A percentile compares a stretch with the other conserved stretches of the same genome.
Conservation (phyloP, 2,329 filamentous ascomycete genomes). For the Myrmaecium sp. region DNA sequence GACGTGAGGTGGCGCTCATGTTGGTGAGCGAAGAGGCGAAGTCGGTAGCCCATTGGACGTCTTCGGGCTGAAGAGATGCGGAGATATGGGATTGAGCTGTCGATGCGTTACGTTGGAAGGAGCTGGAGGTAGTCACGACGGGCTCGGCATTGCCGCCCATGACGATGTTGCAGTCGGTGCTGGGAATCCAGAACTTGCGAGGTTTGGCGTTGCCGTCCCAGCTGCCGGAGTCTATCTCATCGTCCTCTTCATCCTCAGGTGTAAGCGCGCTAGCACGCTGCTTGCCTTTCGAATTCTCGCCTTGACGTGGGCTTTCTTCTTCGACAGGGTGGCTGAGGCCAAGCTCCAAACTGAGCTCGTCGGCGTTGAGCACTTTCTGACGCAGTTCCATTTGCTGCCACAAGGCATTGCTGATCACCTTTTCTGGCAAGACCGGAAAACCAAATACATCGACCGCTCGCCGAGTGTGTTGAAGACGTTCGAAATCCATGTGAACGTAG, state of each 20-base stretch:
- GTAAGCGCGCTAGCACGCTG: constrained; percentile 10
- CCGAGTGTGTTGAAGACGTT: constrained; percentile 39
- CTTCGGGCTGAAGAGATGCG: constrained; percentile 34
- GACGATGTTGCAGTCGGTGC: constrained; percentile 37
- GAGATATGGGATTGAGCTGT: constrained; percentile 30
- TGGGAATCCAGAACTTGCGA: constrained; percentile 41
- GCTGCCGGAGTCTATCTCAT: constrained; percentile 28
- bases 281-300: constrained; percentile 25
- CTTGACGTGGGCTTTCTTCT: not conserved
- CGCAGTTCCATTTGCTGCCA: constrained; percentile 42
- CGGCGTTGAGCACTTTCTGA: constrained; percentile 36
- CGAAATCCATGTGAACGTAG: constrained; percentile 42
- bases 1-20: constrained; percentile 11
- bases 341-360: constrained; percentile 34
- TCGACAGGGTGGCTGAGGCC: constrained; percentile 30
- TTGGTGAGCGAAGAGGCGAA: constrained; percentile 30
- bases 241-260: constrained; percentile 14
- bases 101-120: constrained; percentile 25
- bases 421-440: constrained; percentile 36
- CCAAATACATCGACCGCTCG: constrained; percentile 34
- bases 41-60: constrained; percentile 38
- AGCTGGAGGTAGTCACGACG: constrained; percentile 29
- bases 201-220: constrained; percentile 38
- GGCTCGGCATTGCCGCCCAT: constrained; percentile 37
- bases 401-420: constrained; percentile 36